A percentile compares a stretch with the other conserved stretches of the same genome.
phyloP scores from a whole-genome alignment of 805 yeast genomes.

The Saccharomycopsis olivae region DNA sequence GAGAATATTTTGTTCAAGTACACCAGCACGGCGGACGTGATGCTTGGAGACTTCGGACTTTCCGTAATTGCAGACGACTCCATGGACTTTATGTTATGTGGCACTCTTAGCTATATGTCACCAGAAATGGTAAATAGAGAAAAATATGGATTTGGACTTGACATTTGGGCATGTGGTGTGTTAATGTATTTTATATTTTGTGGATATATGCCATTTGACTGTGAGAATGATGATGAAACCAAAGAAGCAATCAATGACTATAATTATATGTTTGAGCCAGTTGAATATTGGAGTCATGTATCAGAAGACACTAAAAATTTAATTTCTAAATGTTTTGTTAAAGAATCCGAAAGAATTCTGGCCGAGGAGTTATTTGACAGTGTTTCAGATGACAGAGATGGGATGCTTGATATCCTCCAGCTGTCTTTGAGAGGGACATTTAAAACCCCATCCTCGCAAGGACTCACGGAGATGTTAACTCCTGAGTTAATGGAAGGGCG shows the following conservation, averaged over 20 bases:
- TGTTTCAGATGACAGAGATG: slow-evolving; percentile 36
- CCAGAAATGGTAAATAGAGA: slow-evolving; percentile 50
- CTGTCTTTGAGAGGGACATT: no score
- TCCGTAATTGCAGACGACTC: slow-evolving; percentile 28
- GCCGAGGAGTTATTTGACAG: no score
- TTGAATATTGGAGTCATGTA: slow-evolving; percentile 42
- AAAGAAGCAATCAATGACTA: slow-evolving; percentile 46
- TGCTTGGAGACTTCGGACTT: slow-evolving; percentile 81
- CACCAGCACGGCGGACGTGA: slow-evolving; percentile 55
- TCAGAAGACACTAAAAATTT: slow-evolving; percentile 47
- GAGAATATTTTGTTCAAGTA: slow-evolving; percentile 61
- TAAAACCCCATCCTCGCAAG: no score
- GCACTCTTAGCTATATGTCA: slow-evolving; percentile 68
- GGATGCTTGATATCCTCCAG: no score
- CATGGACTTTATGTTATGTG: slow-evolving; percentile 35
- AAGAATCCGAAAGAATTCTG: no score
- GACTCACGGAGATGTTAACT: no score
- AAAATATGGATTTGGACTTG: slow-evolving; percentile 53
- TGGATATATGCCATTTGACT: slow-evolving; percentile 72
- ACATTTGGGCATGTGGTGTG: slow-evolving; percentile 72
- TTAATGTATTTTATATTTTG: slow-evolving; percentile 57
- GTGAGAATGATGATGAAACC: slow-evolving; percentile 61
- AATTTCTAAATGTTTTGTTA: slow-evolving; percentile 42
- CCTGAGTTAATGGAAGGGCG: no score
- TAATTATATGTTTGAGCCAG: slow-evolving; percentile 56